Evolutionary conservation across 106 monocot species (phyloP).

Genomic region (Phalaenopsis equestris): DNA sequence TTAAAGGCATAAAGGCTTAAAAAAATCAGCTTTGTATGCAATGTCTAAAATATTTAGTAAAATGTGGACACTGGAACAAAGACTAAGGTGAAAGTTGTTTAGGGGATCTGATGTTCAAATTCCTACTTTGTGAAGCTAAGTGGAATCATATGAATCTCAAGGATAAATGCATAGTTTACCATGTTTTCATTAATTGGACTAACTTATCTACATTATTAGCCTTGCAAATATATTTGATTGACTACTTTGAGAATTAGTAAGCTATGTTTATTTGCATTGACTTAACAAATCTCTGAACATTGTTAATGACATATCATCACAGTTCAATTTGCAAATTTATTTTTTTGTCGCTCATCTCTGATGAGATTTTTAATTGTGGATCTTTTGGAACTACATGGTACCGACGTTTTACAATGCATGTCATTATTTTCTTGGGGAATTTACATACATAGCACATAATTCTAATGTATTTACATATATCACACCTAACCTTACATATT

Average conservation of each 20-base stretch:
- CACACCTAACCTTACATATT: too few relatives aligned
- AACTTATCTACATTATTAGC: too few relatives aligned
- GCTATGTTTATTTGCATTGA: too few relatives aligned
- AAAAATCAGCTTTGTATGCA: neutral
- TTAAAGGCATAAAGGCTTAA: neutral
- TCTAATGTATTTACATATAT: too few relatives aligned
- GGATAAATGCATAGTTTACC: neutral
- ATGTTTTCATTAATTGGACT: neutral
- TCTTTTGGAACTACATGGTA: too few relatives aligned
- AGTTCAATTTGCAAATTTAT: too few relatives aligned
- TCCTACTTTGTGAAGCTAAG: neutral
- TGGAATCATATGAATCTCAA: neutral
- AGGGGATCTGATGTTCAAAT: neutral
- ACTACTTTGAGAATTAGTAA: neutral
- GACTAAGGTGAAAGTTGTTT: neutral
- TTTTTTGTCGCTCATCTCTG: too few relatives aligned
- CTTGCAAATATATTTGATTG: neutral
- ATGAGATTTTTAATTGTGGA: too few relatives aligned
- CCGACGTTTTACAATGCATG: too few relatives aligned
- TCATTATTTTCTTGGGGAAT: neutral
- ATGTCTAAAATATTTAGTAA: neutral
- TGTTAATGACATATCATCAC: too few relatives aligned
- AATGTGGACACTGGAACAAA: neutral
- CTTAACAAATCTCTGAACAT: too few relatives aligned
- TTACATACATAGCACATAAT: neutral